phyloP scores from a whole-genome alignment of 495 filamentous ascomycete genomes.

The Sporormia fimetaria region DNA sequence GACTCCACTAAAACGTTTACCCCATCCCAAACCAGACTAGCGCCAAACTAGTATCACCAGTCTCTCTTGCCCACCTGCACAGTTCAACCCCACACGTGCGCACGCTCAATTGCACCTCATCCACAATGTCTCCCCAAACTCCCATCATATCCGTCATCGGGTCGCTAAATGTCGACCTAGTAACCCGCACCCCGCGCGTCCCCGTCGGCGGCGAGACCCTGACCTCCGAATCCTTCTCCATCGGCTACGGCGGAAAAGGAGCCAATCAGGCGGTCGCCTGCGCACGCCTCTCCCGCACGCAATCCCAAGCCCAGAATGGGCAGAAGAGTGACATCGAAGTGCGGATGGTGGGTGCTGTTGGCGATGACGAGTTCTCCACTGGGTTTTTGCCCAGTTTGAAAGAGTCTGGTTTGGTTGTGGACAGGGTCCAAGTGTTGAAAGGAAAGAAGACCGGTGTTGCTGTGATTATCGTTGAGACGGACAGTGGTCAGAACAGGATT shows the following conservation, averaged over 20 bases:
- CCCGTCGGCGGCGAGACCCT: slow-evolving; percentile 80
- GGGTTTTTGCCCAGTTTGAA: slow-evolving; percentile 36
- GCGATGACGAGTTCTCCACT: slow-evolving; percentile 52
- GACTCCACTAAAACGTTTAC: too few relatives aligned
- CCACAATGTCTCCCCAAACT: slow-evolving; percentile 9
- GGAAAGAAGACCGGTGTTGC: slow-evolving; percentile 64
- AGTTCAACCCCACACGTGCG: too few relatives aligned
- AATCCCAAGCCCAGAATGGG: slow-evolving; percentile 19
- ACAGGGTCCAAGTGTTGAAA: slow-evolving; percentile 39
- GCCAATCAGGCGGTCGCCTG: slow-evolving; percentile 90
- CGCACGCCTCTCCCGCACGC: slow-evolving; percentile 49
- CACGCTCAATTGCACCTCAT: too few relatives aligned
- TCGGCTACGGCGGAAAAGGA: slow-evolving; percentile 82
- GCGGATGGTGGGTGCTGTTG: slow-evolving; percentile 76
- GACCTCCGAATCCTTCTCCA: slow-evolving; percentile 62
- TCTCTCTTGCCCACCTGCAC: too few relatives aligned
- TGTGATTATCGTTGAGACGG: slow-evolving; percentile 72
- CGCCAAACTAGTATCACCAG: too few relatives aligned
- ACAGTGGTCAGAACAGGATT: slow-evolving; percentile 78
- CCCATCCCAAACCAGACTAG: too few relatives aligned
- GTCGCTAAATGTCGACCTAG: slow-evolving; percentile 87
- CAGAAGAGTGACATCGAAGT: slow-evolving; percentile 40
- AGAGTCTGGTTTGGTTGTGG: slow-evolving; percentile 50
- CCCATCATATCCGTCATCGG: slow-evolving; percentile 63
- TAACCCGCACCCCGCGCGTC: slow-evolving; percentile 72